These are phyloP conservation scores for Isoetes taiwanensis DNA, from an alignment of 75 land plant species.

Conservation along the genomic window DNA sequence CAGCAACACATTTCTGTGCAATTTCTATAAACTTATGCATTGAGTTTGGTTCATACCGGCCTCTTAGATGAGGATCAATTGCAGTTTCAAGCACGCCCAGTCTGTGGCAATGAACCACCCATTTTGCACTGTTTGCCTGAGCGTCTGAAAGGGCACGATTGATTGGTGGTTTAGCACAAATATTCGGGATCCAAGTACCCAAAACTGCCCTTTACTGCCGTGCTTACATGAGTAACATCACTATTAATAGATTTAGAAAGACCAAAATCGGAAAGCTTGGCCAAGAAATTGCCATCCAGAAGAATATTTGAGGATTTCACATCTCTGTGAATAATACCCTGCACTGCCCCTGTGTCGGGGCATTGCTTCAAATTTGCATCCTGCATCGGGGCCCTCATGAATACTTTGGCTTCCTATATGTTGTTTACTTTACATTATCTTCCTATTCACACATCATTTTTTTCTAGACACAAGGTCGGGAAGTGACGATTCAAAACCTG, in stretches of 20 bases:
- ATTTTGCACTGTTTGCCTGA: not conserved
- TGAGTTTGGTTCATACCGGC: not conserved
- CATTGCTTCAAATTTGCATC: too few species aligned
- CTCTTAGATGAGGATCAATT: not conserved
- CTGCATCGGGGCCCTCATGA: too few species aligned
- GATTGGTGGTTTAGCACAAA: not conserved
- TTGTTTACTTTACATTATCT: too few species aligned
- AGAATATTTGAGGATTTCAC: slow-evolving; percentile 6
- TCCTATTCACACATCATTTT: too few species aligned
- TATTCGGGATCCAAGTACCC: slow-evolving; percentile 4
- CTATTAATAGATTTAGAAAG: not conserved
- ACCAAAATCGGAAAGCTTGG: slow-evolving; percentile 2
- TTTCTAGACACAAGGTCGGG: too few species aligned
- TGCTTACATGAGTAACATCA: not conserved
- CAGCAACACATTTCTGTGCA: slow-evolving; percentile 3
- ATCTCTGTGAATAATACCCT: slow-evolving; percentile 1
- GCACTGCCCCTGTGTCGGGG: not conserved
- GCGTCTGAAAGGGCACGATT: not conserved
- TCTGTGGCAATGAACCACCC: not conserved
- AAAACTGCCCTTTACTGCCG: slow-evolving; percentile 4
- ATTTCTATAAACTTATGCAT: not conserved
- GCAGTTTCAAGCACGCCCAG: not conserved
- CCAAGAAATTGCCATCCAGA: not conserved
- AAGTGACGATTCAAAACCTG: too few species aligned
- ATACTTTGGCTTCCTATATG: too few species aligned